Conservation (phyloP, 1,139 yeast species). For the Entelexis paramagnoliae region DNA sequence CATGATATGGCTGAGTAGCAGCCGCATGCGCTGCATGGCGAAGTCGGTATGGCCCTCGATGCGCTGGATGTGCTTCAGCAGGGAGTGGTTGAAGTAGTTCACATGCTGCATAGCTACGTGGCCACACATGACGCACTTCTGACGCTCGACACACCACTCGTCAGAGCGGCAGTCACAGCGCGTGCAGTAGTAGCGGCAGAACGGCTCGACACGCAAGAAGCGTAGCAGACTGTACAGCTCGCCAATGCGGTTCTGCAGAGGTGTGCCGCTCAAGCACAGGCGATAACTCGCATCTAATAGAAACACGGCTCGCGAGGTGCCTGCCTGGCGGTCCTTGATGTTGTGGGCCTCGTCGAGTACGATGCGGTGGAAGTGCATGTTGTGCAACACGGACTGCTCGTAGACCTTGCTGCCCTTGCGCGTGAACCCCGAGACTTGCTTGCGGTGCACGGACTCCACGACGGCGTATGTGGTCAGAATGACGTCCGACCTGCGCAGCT, state of each 20-base stretch:
- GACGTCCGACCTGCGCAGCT: constrained; percentile 60
- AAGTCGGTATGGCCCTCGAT: constrained; percentile 66
- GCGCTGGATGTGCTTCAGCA: constrained; percentile 84
- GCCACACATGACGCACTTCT: constrained; percentile 76
- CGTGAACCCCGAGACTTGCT: constrained; percentile 71
- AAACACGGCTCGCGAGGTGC: constrained; percentile 88
- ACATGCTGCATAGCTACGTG: constrained; percentile 93
- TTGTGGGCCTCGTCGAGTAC: constrained; percentile 94
- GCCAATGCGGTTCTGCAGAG: constrained; percentile 90
- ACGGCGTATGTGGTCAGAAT: constrained; percentile 87
- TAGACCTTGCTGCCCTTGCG: constrained; percentile 60
- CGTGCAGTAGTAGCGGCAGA: constrained; percentile 80
- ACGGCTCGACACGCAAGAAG: constrained; percentile 74
- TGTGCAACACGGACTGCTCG: constrained; percentile 66
- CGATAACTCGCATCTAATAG: constrained; percentile 57
- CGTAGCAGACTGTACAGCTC: constrained; percentile 87
- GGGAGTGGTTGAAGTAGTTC: constrained; percentile 87
- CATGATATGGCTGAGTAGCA: constrained; percentile 69
- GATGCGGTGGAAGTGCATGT: constrained; percentile 73
- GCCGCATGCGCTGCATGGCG: constrained; percentile 66
- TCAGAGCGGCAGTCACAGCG: constrained; percentile 73
- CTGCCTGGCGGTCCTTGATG: constrained; percentile 86
- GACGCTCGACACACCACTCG: constrained; percentile 55
- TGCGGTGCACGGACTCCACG: constrained; percentile 74
- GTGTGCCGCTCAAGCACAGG: constrained; percentile 93